Conservation (phyloP, 31 red algal genomes). For the Endocladia muricata region DNA sequence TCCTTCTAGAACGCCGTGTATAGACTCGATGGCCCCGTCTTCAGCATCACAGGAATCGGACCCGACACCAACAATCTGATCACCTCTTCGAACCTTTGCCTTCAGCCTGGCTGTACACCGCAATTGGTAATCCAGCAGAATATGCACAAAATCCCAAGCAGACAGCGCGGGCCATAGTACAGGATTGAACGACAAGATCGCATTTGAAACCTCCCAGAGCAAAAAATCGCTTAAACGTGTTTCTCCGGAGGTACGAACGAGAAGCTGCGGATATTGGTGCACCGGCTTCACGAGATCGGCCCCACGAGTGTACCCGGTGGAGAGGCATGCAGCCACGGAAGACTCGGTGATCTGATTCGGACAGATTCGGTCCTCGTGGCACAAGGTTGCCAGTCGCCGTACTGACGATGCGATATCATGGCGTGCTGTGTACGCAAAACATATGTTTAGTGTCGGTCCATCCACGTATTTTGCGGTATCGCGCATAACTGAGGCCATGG, state of each 20-base stretch:
- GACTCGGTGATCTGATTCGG: constrained; percentile 27
- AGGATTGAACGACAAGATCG: constrained; percentile 65
- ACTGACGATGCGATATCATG: constrained; percentile 79
- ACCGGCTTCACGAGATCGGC: background rate
- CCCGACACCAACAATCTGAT: too few species aligned
- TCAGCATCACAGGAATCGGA: too few species aligned
- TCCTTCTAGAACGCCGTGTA: too few species aligned
- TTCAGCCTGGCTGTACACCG: background rate
- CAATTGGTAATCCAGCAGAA: constrained; percentile 76
- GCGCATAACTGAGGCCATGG: constrained; percentile 38
- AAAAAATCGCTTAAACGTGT: constrained; percentile 90
- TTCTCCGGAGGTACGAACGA: constrained; percentile 92
- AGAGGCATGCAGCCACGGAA: constrained; percentile 50
- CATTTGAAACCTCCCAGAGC: constrained; percentile 66
- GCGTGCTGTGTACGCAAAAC: constrained; percentile 83
- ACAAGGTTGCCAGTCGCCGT: constrained; percentile 10
- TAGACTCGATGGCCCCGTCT: too few species aligned
- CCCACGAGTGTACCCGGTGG: constrained; percentile 52
- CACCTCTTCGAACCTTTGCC: background rate
- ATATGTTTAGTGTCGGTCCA: constrained; percentile 79
- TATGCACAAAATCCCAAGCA: constrained; percentile 77
- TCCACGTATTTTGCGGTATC: constrained; percentile 52
- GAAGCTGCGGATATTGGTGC: constrained; percentile 65
- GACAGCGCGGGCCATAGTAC: constrained; percentile 91
- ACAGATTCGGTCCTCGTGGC: background rate